Percentiles rank a stretch among this genome's conserved stretches.
Evolutionary conservation across 306 rosid genomes (phyloP).

Genomic region (Sechiopsis laciniata): DNA sequence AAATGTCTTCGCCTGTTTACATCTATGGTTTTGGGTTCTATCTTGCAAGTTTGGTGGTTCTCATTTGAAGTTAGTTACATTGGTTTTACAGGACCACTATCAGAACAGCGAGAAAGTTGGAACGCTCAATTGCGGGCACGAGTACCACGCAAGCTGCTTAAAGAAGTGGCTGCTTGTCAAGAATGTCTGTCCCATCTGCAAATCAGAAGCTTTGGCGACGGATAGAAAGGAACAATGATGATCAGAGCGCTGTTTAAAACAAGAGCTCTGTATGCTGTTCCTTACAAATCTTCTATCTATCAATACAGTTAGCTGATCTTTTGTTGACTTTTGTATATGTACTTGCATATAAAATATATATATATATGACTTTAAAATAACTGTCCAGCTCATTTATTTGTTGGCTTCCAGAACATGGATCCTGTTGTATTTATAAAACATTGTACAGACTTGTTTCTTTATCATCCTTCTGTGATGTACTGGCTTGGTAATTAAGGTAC

Average conservation of each 20-base stretch:
- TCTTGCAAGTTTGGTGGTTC: conserved; percentile 10
- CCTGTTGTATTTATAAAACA: conserved; percentile 22
- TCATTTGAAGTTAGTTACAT: background rate
- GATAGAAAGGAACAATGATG: background rate
- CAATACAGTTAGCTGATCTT: conserved; percentile 19
- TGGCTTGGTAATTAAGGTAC: conserved; percentile 20
- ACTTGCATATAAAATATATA: conserved; percentile 23
- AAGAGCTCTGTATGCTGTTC: conserved; percentile 14
- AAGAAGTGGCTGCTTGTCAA: conserved; percentile 78
- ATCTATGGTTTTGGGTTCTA: background rate
- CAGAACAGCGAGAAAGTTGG: conserved; percentile 62
- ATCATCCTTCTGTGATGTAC: conserved; percentile 22
- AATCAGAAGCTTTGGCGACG: conserved; percentile 62
- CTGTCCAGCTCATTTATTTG: conserved; percentile 26
- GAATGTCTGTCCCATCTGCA: conserved; percentile 93
- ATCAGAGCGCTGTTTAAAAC: background rate
- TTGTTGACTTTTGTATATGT: conserved; percentile 26
- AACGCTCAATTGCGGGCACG: conserved; percentile 73
- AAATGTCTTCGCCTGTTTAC: background rate
- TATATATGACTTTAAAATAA: conserved; percentile 21
- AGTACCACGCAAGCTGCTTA: conserved; percentile 74
- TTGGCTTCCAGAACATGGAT: conserved; percentile 29
- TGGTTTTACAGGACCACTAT: conserved; percentile 63
- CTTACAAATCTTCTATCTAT: conserved; percentile 20
- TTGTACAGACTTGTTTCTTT: conserved; percentile 29